Percentiles rank a stretch among this genome's conserved stretches.
These are phyloP conservation scores for Phaeoacremonium minimum DNA, from an alignment of 2,329 filamentous ascomycete genomes.

Conservation along the genomic window DNA sequence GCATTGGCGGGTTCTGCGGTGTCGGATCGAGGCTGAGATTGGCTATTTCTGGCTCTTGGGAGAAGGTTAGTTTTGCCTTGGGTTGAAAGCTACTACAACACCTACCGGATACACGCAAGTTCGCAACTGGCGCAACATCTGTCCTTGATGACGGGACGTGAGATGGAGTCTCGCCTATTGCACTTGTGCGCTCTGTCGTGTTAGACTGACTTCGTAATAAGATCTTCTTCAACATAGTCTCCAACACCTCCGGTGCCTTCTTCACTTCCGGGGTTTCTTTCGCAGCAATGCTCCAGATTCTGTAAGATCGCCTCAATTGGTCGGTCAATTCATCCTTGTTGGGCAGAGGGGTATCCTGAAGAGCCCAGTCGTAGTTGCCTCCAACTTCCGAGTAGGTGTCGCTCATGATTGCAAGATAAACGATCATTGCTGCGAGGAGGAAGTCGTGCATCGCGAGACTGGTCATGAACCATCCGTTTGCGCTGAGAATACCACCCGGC, in stretches of 20 bases:
- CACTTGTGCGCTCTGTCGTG: background rate
- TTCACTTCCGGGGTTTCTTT: constrained; percentile 30
- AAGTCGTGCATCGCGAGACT: constrained; percentile 58
- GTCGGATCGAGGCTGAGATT: background rate
- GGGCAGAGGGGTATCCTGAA: constrained; percentile 21
- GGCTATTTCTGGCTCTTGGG: no score
- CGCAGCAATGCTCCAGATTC: constrained; percentile 38
- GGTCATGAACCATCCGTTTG: constrained; percentile 52
- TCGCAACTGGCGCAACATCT: constrained; percentile 1
- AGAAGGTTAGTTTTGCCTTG: no score
- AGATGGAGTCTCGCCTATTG: background rate
- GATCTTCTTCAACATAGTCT: constrained; percentile 39
- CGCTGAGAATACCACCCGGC: constrained; percentile 48
- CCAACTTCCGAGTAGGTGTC: constrained; percentile 31
- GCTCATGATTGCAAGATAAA: constrained; percentile 48
- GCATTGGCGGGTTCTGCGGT: background rate
- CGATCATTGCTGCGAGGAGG: constrained; percentile 55
- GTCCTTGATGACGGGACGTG: background rate
- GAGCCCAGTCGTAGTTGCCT: constrained; percentile 26
- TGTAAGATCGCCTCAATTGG: constrained; percentile 35
- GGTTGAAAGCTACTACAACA: no score
- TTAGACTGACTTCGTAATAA: constrained; percentile 11
- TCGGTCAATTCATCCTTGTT: constrained; percentile 33
- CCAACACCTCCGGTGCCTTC: constrained; percentile 41
- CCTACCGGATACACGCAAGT: constrained; percentile 3